Conservation (phyloP, 176 grass and related monocot genomes). For the Bromus sterilis region DNA sequence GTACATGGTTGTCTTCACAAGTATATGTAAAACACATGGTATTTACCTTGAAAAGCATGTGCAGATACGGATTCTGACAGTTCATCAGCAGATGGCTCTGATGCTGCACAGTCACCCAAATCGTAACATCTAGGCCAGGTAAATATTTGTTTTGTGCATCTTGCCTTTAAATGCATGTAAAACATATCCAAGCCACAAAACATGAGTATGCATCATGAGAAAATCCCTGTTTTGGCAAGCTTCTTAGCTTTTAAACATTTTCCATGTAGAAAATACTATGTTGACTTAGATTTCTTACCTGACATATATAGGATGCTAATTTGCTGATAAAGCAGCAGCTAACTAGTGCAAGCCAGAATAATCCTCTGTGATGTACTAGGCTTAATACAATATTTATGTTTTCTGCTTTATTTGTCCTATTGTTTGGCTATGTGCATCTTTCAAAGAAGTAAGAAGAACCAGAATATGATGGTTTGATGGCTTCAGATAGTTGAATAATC, state of each 20-base stretch:
- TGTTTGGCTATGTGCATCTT: neutral
- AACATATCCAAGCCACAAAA: neutral
- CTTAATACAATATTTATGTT: neutral
- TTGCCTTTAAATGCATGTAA: neutral
- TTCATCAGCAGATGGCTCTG: constrained; percentile 74
- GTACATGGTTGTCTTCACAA: neutral
- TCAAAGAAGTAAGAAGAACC: neutral
- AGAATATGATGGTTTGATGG: neutral
- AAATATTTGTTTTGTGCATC: constrained; percentile 3
- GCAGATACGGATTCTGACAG: constrained; percentile 78
- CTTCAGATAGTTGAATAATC: neutral
- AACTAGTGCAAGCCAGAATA: constrained; percentile 3
- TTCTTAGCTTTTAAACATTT: constrained; percentile 3
- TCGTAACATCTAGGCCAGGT: constrained; percentile 54
- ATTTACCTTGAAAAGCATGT: constrained; percentile 32
- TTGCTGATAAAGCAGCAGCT: neutral
- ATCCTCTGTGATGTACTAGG: neutral
- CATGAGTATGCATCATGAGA: neutral
- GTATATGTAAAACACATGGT: neutral
- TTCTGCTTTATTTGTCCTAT: neutral
- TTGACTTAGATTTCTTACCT: neutral
- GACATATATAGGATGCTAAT: neutral
- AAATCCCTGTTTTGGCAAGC: neutral
- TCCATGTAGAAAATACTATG: neutral
- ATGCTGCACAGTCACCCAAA: constrained; percentile 57